Evolutionary conservation across 2,329 filamentous ascomycete genomes (phyloP).

Genomic region (Fusarium bulbicola): DNA sequence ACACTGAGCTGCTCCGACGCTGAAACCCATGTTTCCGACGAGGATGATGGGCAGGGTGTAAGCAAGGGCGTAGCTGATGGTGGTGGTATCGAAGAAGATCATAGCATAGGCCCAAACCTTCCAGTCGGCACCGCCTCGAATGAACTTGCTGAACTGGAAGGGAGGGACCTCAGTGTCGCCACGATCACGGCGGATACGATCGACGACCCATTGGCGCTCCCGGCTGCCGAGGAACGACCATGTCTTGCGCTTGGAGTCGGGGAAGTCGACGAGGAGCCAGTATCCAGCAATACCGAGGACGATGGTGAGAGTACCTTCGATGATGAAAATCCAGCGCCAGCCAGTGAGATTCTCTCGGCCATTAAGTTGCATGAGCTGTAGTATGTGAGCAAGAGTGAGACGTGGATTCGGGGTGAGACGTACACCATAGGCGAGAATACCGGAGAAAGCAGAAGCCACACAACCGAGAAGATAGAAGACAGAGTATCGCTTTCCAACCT

Average conservation of each 20-base stretch:
- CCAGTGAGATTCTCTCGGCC: slow-evolving; percentile 64
- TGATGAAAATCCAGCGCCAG: slow-evolving; percentile 75
- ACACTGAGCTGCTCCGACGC: slow-evolving; percentile 70
- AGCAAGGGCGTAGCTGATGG: slow-evolving; percentile 77
- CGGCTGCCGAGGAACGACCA: slow-evolving; percentile 62
- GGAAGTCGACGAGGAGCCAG: slow-evolving; percentile 71
- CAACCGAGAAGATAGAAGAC: slow-evolving; percentile 75
- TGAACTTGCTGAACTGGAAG: slow-evolving; percentile 59
- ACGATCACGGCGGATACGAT: slow-evolving; percentile 65
- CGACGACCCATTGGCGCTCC: slow-evolving; percentile 63
- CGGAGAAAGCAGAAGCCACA: slow-evolving; percentile 71
- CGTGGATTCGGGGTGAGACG: slow-evolving; percentile 42
- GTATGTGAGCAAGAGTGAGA: not conserved
- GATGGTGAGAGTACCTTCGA: slow-evolving; percentile 64
- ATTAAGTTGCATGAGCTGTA: slow-evolving; percentile 67
- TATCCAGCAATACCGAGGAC: slow-evolving; percentile 59
- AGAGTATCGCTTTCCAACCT: slow-evolving; percentile 75
- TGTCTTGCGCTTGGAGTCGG: slow-evolving; percentile 61
- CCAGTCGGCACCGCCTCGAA: slow-evolving; percentile 59
- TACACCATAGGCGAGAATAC: slow-evolving; percentile 75
- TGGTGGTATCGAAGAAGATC: slow-evolving; percentile 73
- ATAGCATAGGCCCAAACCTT: slow-evolving; percentile 71
- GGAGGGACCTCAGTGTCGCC: slow-evolving; percentile 64
- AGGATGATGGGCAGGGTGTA: slow-evolving; percentile 85
- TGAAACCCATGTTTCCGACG: slow-evolving; percentile 68